These are phyloP conservation scores for Nothomitra cinnamomea DNA, from an alignment of 2,329 filamentous ascomycete species.

Conservation along the genomic window DNA sequence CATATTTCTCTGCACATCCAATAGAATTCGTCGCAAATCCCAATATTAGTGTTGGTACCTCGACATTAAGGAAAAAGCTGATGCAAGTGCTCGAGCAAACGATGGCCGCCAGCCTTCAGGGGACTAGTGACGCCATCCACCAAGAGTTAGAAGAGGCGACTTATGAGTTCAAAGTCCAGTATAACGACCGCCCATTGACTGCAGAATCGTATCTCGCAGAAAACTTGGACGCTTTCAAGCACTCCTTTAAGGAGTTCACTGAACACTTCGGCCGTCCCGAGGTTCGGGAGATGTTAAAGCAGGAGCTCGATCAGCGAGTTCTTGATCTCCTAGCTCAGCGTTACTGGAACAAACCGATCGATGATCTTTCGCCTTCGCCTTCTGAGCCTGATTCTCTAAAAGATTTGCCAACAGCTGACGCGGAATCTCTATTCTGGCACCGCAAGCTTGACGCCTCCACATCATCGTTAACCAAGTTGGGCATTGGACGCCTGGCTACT, in stretches of 20 bases:
- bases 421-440: constrained; percentile 79
- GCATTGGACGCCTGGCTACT: constrained; percentile 81
- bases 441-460: constrained; percentile 86
- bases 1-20: constrained; percentile 74
- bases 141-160: constrained; percentile 93
- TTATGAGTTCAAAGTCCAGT: constrained; percentile 98
- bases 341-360: constrained; percentile 94
- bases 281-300: constrained; percentile 77
- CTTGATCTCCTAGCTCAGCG: constrained; percentile 80
- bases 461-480: constrained; percentile 80
- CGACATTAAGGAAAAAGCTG: constrained; percentile 78
- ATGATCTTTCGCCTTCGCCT: constrained; percentile 53
- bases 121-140: constrained; percentile 79
- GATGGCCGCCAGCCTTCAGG: constrained; percentile 83
- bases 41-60: constrained; percentile 64
- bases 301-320: constrained; percentile 85
- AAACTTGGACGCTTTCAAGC: constrained; percentile 90
- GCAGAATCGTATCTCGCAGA: constrained; percentile 95
- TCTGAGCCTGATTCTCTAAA: constrained; percentile 55
- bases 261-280: constrained; percentile 79
- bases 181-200: constrained; percentile 87
- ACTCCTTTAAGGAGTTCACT: constrained; percentile 87
- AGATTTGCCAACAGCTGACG: constrained; percentile 69
- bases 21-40: constrained; percentile 59
- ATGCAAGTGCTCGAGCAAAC: constrained; percentile 96